Conservation (phyloP, 2,329 filamentous ascomycete genomes). For the Lecanicillium sp. region DNA sequence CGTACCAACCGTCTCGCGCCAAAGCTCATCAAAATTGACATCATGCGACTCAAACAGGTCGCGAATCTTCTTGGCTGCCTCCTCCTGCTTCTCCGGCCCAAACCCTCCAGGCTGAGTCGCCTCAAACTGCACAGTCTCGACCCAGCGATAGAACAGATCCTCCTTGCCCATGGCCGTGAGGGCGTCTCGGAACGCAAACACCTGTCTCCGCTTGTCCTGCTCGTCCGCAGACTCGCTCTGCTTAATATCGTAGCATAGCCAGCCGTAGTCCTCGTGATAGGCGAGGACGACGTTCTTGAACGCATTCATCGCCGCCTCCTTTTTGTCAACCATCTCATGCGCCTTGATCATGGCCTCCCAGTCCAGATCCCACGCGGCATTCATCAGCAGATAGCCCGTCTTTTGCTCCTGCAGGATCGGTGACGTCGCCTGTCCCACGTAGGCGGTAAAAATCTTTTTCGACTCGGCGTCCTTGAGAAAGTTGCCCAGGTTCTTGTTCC, state of each 20-base stretch:
- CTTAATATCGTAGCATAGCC: slow-evolving; percentile 53
- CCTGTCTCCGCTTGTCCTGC: slow-evolving; percentile 61
- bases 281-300: slow-evolving; percentile 66
- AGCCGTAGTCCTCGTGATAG: slow-evolving; percentile 59
- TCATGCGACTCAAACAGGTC: slow-evolving; percentile 65
- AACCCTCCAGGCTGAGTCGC: slow-evolving; percentile 72
- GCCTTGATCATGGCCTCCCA: slow-evolving; percentile 73
- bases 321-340: slow-evolving; percentile 58
- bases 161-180: slow-evolving; percentile 74
- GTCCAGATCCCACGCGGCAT: slow-evolving; percentile 79
- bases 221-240: slow-evolving; percentile 43
- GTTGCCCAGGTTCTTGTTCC: slow-evolving; percentile 54
- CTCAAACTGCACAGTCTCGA: slow-evolving; percentile 86
- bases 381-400: slow-evolving; percentile 82
- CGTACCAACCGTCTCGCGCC: slow-evolving; percentile 52
- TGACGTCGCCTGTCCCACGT: slow-evolving; percentile 61
- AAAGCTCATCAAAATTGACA: slow-evolving; percentile 76
- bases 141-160: slow-evolving; percentile 83
- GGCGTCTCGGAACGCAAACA: slow-evolving; percentile 72
- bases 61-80: slow-evolving; percentile 65
- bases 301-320: slow-evolving; percentile 51
- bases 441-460: slow-evolving; percentile 49
- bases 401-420: slow-evolving; percentile 61
- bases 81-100: slow-evolving; percentile 62
- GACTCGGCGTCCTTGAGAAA: slow-evolving; percentile 43